Conservation (phyloP, 2,329 filamentous ascomycete genomes). For the Aureobasidium sp. region DNA sequence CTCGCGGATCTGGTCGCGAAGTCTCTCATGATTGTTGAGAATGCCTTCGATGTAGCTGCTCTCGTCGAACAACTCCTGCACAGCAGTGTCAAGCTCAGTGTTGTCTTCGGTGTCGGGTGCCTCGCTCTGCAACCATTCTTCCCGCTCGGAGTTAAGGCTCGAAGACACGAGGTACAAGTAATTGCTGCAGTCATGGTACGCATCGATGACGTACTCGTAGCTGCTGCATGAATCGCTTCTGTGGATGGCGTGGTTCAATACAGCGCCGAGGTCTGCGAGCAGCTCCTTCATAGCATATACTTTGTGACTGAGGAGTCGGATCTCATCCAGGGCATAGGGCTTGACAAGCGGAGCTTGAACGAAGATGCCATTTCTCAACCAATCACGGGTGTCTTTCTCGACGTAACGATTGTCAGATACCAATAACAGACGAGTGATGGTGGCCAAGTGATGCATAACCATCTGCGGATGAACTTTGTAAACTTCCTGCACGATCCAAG, state of each 20-base stretch:
- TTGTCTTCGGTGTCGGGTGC: background rate
- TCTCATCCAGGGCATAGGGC: background rate
- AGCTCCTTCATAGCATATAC: background rate
- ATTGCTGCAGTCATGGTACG: background rate
- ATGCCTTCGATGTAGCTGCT: background rate
- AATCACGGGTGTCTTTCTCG: background rate
- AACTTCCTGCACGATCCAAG: background rate
- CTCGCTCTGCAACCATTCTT: background rate
- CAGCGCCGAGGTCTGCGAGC: background rate
- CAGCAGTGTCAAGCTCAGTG: background rate
- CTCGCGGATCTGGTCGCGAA: background rate
- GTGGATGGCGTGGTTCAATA: background rate
- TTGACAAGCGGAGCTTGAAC: background rate
- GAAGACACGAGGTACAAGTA: background rate
- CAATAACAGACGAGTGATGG: background rate
- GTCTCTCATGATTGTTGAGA: background rate
- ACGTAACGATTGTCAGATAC: background rate
- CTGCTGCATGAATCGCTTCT: background rate
- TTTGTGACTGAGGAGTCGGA: background rate
- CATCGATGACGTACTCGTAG: background rate
- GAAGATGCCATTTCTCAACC: constrained; percentile 14
- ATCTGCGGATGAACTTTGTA: background rate
- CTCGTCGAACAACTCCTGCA: background rate
- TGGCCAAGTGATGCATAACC: background rate
- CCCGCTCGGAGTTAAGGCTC: background rate